Evolutionary conservation across 202 grass and related monocot species (phyloP).

Genomic region (Eragrostis tef): DNA sequence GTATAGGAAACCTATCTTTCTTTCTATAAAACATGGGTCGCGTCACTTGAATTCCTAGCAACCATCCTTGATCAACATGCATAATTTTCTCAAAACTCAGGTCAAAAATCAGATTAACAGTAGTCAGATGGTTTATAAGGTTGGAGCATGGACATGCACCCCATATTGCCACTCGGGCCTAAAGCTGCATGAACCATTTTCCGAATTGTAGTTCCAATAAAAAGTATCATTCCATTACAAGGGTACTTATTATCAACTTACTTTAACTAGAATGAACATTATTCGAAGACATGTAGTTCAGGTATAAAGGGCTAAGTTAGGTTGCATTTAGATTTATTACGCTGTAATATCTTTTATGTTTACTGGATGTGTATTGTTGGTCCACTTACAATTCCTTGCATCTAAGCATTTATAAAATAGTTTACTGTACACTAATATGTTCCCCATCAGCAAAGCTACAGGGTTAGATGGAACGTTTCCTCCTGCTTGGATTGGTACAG

Average conservation of each 20-base stretch:
- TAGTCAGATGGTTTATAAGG: background rate
- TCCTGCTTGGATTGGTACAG: conserved; percentile 91
- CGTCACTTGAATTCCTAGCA: background rate
- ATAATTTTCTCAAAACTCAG: background rate
- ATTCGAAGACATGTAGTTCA: no score
- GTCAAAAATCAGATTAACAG: background rate
- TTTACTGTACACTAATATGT: conserved; percentile 44
- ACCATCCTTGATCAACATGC: background rate
- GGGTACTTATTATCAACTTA: background rate
- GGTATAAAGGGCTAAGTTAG: background rate
- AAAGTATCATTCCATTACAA: conserved; percentile 1
- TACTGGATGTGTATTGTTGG: conserved; percentile 4
- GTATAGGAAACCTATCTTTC: background rate
- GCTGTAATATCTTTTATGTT: conserved; percentile 9
- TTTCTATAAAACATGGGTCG: background rate
- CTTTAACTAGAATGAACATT: no score
- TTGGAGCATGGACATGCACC: background rate
- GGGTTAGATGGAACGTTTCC: conserved; percentile 85
- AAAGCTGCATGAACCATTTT: background rate
- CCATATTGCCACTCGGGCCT: background rate
- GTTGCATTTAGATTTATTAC: background rate
- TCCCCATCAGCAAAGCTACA: conserved; percentile 81
- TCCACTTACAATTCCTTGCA: conserved; percentile 9
- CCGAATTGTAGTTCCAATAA: background rate
- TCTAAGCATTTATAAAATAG: background rate